Conservation (phyloP, 2,329 filamentous ascomycete species). For the Apiospora rasikravindrae region DNA sequence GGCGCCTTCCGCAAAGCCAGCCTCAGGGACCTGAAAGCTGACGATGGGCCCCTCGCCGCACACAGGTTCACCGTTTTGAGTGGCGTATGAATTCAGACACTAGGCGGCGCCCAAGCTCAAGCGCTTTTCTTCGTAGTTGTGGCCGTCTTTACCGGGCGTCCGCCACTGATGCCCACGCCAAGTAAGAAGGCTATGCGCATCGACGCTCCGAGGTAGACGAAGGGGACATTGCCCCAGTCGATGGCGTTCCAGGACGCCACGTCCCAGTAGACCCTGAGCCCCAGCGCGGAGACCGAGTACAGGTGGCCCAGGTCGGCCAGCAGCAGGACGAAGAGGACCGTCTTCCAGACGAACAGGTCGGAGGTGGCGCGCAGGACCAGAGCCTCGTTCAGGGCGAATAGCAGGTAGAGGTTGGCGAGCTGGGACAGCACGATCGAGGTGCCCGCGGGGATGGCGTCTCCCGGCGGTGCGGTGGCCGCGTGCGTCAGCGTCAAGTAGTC, state of each 20-base stretch:
- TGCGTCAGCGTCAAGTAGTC: conserved; percentile 71
- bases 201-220: conserved; percentile 70
- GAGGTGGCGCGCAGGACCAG: conserved; percentile 72
- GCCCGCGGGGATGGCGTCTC: conserved; percentile 55
- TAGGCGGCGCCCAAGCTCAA: conserved; percentile 19
- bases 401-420: conserved; percentile 78
- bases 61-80: not conserved
- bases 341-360: conserved; percentile 72
- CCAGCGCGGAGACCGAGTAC: conserved; percentile 66
- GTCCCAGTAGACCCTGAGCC: conserved; percentile 67
- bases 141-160: conserved; percentile 16
- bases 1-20: not conserved
- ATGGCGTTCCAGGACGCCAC: conserved; percentile 68
- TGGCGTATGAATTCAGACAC: not conserved
- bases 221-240: conserved; percentile 71
- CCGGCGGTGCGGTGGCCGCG: conserved; percentile 52
- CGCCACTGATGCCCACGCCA: conserved; percentile 56
- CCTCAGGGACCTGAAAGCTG: not conserved
- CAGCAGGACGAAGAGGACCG: conserved; percentile 69
- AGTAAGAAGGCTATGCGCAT: conserved; percentile 64
- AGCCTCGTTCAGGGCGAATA: conserved; percentile 79
- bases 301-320: conserved; percentile 80
- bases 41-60: not conserved
- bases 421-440: conserved; percentile 74
- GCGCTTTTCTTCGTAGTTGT: conserved; percentile 29